Conservation (phyloP, 1,284 basidiomycete species). For the Fomitopsis betulina region DNA sequence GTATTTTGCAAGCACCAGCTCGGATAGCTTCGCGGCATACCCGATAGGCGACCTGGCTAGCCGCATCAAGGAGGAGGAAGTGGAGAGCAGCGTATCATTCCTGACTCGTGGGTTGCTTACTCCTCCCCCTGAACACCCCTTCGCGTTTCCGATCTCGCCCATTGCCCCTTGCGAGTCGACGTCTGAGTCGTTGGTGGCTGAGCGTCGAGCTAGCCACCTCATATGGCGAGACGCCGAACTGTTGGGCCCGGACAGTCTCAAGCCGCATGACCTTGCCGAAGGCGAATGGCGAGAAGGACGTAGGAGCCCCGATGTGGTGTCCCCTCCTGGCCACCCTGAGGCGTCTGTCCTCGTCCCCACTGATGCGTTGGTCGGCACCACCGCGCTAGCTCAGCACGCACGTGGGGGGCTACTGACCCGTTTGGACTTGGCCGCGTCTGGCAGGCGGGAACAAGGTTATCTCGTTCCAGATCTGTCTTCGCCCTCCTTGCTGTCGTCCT, state of each 20-base stretch:
- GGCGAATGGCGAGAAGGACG: slow-evolving; percentile 30
- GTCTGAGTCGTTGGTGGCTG: slow-evolving; percentile 13
- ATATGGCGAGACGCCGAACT: slow-evolving; percentile 45
- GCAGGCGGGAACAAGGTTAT: neutral
- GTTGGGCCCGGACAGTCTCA: slow-evolving; percentile 44
- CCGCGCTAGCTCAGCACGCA: neutral
- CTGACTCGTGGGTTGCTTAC: slow-evolving; percentile 15
- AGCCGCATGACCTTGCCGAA: slow-evolving; percentile 40
- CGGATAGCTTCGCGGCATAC: slow-evolving; percentile 5
- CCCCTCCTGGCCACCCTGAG: slow-evolving; percentile 7
- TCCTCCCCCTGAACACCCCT: slow-evolving; percentile 10
- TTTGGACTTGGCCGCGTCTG: slow-evolving; percentile 13
- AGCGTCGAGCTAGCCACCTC: slow-evolving; percentile 22
- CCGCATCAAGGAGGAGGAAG: slow-evolving; percentile 32
- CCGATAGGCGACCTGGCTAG: slow-evolving; percentile 27
- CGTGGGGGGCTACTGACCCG: slow-evolving; percentile 7
- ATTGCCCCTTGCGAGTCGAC: slow-evolving; percentile 12
- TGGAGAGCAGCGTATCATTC: slow-evolving; percentile 16
- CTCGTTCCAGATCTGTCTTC: slow-evolving; percentile 16
- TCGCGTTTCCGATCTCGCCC: slow-evolving; percentile 12
- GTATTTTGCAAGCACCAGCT: slow-evolving; percentile 3
- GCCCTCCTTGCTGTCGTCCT: slow-evolving; percentile 17
- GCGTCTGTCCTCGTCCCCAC: neutral
- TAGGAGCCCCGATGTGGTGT: neutral
- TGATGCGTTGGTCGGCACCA: neutral